Conservation (phyloP, 805 yeast genomes). For the Sugiyamaella valdiviana region DNA sequence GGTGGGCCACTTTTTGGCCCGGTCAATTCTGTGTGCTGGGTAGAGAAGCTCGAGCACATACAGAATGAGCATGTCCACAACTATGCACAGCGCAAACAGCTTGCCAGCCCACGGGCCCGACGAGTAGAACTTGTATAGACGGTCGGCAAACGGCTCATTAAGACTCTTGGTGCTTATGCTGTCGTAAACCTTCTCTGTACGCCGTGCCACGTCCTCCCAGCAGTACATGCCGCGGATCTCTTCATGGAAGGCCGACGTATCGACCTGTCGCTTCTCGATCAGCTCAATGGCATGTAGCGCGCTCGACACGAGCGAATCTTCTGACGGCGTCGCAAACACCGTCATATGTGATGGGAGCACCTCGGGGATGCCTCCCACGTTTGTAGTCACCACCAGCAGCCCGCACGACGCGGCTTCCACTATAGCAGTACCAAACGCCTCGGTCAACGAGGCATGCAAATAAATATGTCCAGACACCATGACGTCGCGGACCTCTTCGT, state of each 20-base stretch:
- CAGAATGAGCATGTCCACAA: slow-evolving; percentile 68
- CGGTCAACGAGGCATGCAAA: slow-evolving; percentile 88
- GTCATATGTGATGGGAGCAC: slow-evolving; percentile 93
- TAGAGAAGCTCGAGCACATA: slow-evolving; percentile 59
- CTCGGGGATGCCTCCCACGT: slow-evolving; percentile 97
- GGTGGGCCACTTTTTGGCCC: slow-evolving; percentile 80
- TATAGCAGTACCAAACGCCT: slow-evolving; percentile 94
- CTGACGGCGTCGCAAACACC: slow-evolving; percentile 78
- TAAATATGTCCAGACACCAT: slow-evolving; percentile 93
- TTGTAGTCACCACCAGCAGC: slow-evolving; percentile 83
- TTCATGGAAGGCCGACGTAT: slow-evolving; percentile 70
- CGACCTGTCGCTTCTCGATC: slow-evolving; percentile 51
- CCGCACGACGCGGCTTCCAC: slow-evolving; percentile 99
- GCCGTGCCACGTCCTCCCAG: slow-evolving; percentile 80
- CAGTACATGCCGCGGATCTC: slow-evolving; percentile 79
- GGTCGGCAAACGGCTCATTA: slow-evolving; percentile 50
- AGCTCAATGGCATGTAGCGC: slow-evolving; percentile 62
- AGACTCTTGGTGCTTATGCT: slow-evolving; percentile 35
- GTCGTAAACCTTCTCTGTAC: slow-evolving; percentile 80
- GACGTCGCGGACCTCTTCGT: slow-evolving; percentile 86
- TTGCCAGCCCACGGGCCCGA: slow-evolving; percentile 77
- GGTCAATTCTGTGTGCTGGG: slow-evolving; percentile 67
- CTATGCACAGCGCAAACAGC: slow-evolving; percentile 69
- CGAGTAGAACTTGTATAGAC: slow-evolving; percentile 58
- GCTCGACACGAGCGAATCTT: slow-evolving; percentile 68